Base-by-base conservation (phyloP, 768 basidiomycete genomes). In the Hypholoma sublateritium region DNA sequence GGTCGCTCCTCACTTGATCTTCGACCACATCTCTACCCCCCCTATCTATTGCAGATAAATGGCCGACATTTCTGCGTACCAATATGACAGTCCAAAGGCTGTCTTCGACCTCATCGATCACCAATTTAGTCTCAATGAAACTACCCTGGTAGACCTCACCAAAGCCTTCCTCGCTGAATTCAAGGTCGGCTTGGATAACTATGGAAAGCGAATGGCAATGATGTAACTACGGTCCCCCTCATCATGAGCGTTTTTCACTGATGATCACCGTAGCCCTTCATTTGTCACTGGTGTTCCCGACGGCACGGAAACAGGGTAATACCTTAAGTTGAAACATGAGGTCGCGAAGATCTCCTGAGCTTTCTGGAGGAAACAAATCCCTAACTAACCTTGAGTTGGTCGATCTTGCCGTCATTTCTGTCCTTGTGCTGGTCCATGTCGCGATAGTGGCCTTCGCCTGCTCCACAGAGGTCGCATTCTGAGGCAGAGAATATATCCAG, bases 201-300 rank as follows among this genome's bases (percentile, higher is more conserved):
- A 94, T 75, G 84, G 83, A 35, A 83, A 88, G 43, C 77, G 88
- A 39, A 90, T 96, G 87, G 93, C 95, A 5, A 97, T 98, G 92
- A 94, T 98, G 87, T 91, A 62, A 16, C n/a, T 47, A 6, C 14
- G 12, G 5, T 16, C 16, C 22, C 24, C 0, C 16, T 47, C 24
- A 25, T 25, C 25, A 25, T 9, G 17, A 7, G 34, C 21, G 24
- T n/a, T 34, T 13, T 36, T 22, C 49, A 50, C 56, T 55, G 53
- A 55, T 67, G 28, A 11, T 16, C 43, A 1, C 41, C 24, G 21
- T 64, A 95, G 93, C 62, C 97, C 97, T 5, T 91, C 93, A 9
- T 99, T 93, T 73, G 93, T 98, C 42, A 93, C 91, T n/a, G 88
- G 89, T 50, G 93, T 97, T 22, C 97, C 97, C 44, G 82, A 97